phyloP scores from a whole-genome alignment of 768 basidiomycete species.

The Suillus sp. region DNA sequence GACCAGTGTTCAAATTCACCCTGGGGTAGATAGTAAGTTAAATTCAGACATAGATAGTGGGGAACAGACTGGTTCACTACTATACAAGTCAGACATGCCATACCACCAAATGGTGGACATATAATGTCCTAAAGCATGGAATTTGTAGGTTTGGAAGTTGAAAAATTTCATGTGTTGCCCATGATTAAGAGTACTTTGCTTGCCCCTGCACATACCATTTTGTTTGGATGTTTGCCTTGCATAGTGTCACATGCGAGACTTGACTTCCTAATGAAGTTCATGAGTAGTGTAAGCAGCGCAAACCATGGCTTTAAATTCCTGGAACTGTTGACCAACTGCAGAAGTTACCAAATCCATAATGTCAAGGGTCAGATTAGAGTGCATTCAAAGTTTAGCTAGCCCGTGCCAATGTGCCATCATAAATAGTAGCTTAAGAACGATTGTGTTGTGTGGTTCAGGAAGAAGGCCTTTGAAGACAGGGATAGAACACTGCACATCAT shows the following conservation, averaged over 20 bases:
- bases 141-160: conserved; percentile 29
- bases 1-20: conserved; percentile 17
- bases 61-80: conserved; percentile 28
- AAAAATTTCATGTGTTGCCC: not conserved
- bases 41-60: too few relatives aligned
- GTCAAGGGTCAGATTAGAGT: not conserved
- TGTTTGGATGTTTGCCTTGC: conserved; percentile 14
- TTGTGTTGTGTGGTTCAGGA: conserved; percentile 9
- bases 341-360: not conserved
- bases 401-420: conserved; percentile 18
- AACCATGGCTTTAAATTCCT: not conserved
- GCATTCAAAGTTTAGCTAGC: conserved; percentile 1
- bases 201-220: too few relatives aligned
- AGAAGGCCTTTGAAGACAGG: conserved; percentile 35
- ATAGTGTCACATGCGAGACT: not conserved
- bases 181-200: too few relatives aligned
- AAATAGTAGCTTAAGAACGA: conserved; percentile 15
- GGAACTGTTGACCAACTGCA: not conserved
- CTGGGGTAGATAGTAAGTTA: not conserved
- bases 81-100: conserved; percentile 39
- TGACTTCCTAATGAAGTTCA: not conserved
- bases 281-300: not conserved
- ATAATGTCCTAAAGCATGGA: conserved; percentile 27
- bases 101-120: conserved; percentile 17
- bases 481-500: conserved; percentile 26